Conservation (phyloP, 2,329 filamentous ascomycete species). For the Ophiocordyceps unilateralis region DNA sequence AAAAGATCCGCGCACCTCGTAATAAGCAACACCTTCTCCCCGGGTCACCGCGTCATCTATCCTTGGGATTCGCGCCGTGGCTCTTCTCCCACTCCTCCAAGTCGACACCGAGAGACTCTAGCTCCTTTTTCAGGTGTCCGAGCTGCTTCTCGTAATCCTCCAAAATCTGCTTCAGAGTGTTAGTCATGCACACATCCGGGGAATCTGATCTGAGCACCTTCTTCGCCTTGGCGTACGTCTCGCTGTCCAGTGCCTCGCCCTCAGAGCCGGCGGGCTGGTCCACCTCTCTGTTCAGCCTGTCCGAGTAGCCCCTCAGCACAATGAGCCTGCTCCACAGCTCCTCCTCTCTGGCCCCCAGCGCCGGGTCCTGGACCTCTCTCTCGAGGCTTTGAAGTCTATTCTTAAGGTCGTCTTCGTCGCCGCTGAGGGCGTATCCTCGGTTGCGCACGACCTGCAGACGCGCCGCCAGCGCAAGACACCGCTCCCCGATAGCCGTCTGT, state of each 20-base stretch:
- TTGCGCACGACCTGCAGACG: conserved; percentile 70
- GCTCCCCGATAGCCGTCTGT: conserved; percentile 55
- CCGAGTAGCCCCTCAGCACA: conserved; percentile 53
- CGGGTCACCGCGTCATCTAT: conserved; percentile 7
- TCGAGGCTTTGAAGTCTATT: conserved; percentile 54
- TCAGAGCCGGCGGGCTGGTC: conserved; percentile 45
- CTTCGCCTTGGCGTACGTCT: conserved; percentile 54
- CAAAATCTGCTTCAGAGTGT: conserved; percentile 39
- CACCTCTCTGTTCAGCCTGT: conserved; percentile 55
- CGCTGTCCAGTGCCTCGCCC: conserved; percentile 44
- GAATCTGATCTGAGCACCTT: conserved; percentile 36
- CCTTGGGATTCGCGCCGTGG: conserved; percentile 21
- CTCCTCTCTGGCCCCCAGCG: conserved; percentile 58
- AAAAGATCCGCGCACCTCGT: not conserved
- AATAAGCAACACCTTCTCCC: not conserved
- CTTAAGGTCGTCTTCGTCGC: conserved; percentile 62
- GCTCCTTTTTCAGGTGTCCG: conserved; percentile 55
- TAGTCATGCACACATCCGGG: conserved; percentile 4
- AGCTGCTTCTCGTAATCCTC: conserved; percentile 72
- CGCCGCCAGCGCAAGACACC: conserved; percentile 57
- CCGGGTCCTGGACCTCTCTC: conserved; percentile 54
- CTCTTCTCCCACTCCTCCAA: conserved; percentile 38
- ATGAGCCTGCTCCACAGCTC: conserved; percentile 76
- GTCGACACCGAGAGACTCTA: conserved; percentile 43
- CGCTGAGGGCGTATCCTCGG: conserved; percentile 62